Base-by-base conservation (phyloP, 2,329 filamentous ascomycete genomes). In the Ceratocystiopsis sp. region DNA sequence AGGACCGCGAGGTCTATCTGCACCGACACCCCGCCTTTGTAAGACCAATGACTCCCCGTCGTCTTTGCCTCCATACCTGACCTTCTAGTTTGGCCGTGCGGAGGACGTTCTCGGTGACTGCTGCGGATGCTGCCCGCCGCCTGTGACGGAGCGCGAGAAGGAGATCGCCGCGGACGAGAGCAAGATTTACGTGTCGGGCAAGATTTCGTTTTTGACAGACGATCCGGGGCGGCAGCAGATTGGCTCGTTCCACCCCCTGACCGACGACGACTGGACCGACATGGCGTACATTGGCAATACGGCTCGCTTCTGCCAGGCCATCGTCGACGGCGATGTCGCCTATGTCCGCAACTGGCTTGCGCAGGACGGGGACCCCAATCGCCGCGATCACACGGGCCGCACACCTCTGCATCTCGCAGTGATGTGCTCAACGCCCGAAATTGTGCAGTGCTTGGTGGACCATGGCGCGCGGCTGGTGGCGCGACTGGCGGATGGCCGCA, bases 221-320 rank as follows among this genome's bases (percentile, higher is more conserved):
- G 74, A 93, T 51, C 83, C 85, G 2, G 85, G 85, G 16, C 70
- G 85, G 44, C 85, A 91, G 48, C 63, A 72, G 57, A 75, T 75
- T 41, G 71, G 71, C 21, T 74, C 69, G 11, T 93, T 93, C 62
- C 80, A 91, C 52, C 85, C 84, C 0, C 67, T 89, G 35, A 87
- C 80, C 0, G 77, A 84, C 37, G 70, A 84, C 41, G 84, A 91
- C 54, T 93, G 84, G 83, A 91, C 84, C 1, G 82, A 87, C 50
- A 91, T 93, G 84, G 84, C 84, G 0, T 93, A 93, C 50, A 70
- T 93, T 34, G 82, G 84, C 12, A 83, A 86, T 50, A 87, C 83
- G 1, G 76, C 75, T 35, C 67, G 72, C 15, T 67, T 93, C 2
- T 93, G 83, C 53, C 80, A 86, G 54, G 84, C 82, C 1, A 93